phyloP scores from a whole-genome alignment of 495 filamentous ascomycete genomes.

The Penicillium odoratum region DNA sequence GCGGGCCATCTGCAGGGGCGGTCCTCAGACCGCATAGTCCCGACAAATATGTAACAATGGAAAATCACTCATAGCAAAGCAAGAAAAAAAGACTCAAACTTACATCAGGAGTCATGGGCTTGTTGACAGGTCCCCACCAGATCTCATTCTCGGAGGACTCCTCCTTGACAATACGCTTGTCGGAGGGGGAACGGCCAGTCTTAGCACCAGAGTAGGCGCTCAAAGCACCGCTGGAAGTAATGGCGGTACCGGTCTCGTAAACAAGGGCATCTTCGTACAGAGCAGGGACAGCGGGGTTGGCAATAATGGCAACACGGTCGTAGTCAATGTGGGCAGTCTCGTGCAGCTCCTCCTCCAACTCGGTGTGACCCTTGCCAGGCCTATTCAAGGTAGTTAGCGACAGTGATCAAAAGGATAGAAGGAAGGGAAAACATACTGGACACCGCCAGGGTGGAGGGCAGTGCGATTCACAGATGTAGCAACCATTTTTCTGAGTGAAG shows the following conservation, averaged over 20 bases:
- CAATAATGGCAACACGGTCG: conserved; percentile 94
- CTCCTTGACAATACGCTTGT: conserved; percentile 97
- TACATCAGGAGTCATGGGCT: conserved; percentile 97
- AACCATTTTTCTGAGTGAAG: conserved; percentile 63
- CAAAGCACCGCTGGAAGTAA: conserved; percentile 90
- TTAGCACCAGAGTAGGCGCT: conserved; percentile 98
- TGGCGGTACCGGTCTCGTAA: conserved; percentile 96
- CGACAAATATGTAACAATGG: conserved; percentile 18
- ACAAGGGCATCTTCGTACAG: conserved; percentile 99
- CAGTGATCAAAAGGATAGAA: conserved; percentile 13
- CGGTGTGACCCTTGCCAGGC: conserved; percentile 83
- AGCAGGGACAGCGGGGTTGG: conserved; percentile 87
- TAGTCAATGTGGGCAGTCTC: conserved; percentile 99
- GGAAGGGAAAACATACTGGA: conserved; percentile 64
- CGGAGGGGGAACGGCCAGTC: conserved; percentile 92
- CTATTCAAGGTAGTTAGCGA: conserved; percentile 50
- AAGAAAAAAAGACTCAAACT: conserved; percentile 41
- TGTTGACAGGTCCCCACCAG: conserved; percentile 99
- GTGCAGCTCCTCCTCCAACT: conserved; percentile 95
- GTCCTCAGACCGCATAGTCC: conserved; percentile 10
- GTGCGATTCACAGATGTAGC: conserved; percentile 84
- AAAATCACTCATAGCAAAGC: conserved; percentile 25
- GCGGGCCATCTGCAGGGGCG: conserved; percentile 34
- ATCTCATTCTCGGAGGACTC: conserved; percentile 83
- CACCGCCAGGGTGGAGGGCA: conserved; percentile 84